phyloP scores from a whole-genome alignment of 176 grass and related monocot species.

The Pharus latifolius region DNA sequence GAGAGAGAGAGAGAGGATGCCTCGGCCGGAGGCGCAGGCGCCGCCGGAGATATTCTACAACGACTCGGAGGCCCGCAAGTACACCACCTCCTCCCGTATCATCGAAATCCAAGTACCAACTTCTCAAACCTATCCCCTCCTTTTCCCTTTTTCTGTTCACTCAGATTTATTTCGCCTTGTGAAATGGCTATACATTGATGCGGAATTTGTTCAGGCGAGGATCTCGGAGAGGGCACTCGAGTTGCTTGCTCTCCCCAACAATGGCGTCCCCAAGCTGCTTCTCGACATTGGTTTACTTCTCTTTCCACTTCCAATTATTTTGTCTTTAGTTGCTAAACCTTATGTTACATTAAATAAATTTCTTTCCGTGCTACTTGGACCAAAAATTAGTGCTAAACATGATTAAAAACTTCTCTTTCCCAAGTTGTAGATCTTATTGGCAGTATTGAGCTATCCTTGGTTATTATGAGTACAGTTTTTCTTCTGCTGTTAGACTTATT shows the following conservation, averaged over 20 bases:
- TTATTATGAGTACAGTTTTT: too few species aligned
- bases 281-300: constrained; percentile 71
- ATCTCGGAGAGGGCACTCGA: constrained; percentile 94
- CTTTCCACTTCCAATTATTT: background rate
- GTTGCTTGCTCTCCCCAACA: constrained; percentile 64
- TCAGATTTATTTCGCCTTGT: background rate
- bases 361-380: too few species aligned
- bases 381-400: too few species aligned
- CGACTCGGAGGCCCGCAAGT: constrained; percentile 84
- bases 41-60: constrained; percentile 98
- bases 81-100: constrained; percentile 96
- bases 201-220: constrained; percentile 36
- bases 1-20: constrained; percentile 27
- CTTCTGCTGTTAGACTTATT: too few species aligned
- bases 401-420: too few species aligned
- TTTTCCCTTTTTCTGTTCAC: background rate
- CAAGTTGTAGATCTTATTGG: too few species aligned
- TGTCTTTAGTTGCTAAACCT: background rate
- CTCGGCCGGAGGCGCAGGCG: constrained; percentile 82
- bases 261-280: constrained; percentile 70
- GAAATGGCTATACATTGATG: background rate
- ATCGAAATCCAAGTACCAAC: constrained; percentile 84
- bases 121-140: background rate
- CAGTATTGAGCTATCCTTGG: too few species aligned
- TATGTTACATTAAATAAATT: background rate